Evolutionary conservation across 2,329 filamentous ascomycete species (phyloP).

Genomic region (Penicillium sumatraense): DNA sequence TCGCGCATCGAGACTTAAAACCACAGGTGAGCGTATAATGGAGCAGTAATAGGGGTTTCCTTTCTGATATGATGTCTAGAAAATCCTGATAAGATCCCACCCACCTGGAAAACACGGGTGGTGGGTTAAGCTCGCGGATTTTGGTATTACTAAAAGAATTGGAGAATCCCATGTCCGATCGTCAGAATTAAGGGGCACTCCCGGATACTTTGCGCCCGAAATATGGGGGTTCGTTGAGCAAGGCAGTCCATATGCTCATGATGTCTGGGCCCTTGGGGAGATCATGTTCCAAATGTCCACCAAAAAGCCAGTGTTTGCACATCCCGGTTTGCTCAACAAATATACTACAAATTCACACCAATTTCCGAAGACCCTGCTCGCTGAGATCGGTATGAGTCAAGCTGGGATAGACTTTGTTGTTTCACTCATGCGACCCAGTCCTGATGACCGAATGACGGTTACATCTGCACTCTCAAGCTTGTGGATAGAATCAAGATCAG

Average conservation of each 20-base stretch:
- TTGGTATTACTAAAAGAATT: slow-evolving; percentile 13
- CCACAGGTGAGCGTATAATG: slow-evolving; percentile 6
- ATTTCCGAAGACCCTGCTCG: background rate
- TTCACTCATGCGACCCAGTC: background rate
- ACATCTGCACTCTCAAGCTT: background rate
- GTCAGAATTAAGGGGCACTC: background rate
- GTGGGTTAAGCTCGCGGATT: slow-evolving; percentile 18
- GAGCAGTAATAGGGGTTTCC: too few species aligned
- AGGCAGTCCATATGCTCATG: background rate
- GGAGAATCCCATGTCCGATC: background rate
- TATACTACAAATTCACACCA: background rate
- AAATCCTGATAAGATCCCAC: slow-evolving; percentile 6
- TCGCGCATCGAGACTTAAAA: slow-evolving; percentile 15
- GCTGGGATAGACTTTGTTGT: background rate
- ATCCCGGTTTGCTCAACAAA: background rate
- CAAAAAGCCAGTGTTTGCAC: background rate
- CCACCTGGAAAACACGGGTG: background rate
- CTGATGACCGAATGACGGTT: background rate
- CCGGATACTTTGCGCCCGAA: slow-evolving; percentile 5
- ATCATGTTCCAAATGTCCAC: background rate
- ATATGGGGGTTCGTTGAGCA: background rate
- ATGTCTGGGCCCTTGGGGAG: background rate
- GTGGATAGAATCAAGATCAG: background rate
- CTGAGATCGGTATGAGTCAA: background rate
- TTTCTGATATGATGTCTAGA: background rate